Percentiles rank a stretch among this genome's conserved stretches.
These are phyloP conservation scores for Citrullus mucosospermus DNA, from an alignment of 306 rosid species.

Conservation along the genomic window DNA sequence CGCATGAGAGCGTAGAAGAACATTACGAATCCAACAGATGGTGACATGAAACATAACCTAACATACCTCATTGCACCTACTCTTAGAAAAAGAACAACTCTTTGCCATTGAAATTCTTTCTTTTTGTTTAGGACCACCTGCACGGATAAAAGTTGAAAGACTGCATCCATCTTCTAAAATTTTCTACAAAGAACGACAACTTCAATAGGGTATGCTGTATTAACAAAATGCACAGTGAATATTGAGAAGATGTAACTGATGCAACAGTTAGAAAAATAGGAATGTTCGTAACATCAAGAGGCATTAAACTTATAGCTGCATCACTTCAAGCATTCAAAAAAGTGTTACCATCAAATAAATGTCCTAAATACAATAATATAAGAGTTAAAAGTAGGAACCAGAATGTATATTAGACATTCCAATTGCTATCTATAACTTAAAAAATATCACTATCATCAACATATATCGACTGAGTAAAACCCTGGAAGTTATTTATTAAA, in stretches of 20 bases:
- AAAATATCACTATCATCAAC: background rate
- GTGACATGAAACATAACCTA: background rate
- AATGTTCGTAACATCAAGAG: background rate
- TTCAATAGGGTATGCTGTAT: background rate
- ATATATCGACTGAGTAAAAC: background rate
- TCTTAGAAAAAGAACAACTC: constrained; percentile 66
- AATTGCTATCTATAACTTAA: background rate
- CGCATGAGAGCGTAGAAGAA: background rate
- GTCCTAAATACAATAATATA: background rate
- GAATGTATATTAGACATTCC: background rate
- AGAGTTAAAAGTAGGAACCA: background rate
- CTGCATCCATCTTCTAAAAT: background rate
- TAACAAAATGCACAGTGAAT: background rate
- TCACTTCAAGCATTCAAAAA: background rate
- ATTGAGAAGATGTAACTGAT: background rate
- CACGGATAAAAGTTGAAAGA: background rate
- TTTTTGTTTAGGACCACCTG: constrained; percentile 78
- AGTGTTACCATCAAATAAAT: background rate
- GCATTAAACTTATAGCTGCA: background rate
- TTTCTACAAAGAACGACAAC: background rate
- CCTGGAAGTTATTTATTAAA: background rate
- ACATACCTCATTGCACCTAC: constrained; percentile 77
- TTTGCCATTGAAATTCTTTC: constrained; percentile 84
- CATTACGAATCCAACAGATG: background rate
- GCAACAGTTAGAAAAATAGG: background rate